Conservation (phyloP, 169 alveolate genomes). For the Eimeria necatrix region DNA sequence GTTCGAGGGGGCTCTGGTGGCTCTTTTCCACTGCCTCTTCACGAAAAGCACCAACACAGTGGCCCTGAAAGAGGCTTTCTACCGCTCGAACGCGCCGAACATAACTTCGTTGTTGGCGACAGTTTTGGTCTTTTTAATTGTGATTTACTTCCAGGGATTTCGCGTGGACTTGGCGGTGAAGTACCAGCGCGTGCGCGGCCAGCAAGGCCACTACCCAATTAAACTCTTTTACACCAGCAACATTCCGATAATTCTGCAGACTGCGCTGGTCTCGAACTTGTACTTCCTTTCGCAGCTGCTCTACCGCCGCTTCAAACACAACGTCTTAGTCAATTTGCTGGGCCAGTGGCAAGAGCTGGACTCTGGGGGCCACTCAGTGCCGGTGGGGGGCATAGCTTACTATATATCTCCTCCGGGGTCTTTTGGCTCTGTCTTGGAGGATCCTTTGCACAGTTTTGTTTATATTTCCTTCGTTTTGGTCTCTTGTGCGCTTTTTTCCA, state of each 20-base stretch:
- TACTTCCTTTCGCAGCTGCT: slow-evolving; percentile 99
- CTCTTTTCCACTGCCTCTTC: slow-evolving; percentile 98
- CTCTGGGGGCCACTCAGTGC: slow-evolving; percentile 97
- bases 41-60: slow-evolving; percentile 94
- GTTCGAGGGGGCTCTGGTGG: slow-evolving; percentile 99
- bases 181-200: slow-evolving; percentile 98
- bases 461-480: slow-evolving; percentile 98
- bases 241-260: slow-evolving; percentile 99
- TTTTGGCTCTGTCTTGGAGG: slow-evolving; percentile 94
- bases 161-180: slow-evolving; percentile 98
- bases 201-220: slow-evolving; percentile 98
- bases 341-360: slow-evolving; percentile 98
- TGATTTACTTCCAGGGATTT: slow-evolving; percentile 99
- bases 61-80: slow-evolving; percentile 97
- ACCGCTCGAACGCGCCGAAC: slow-evolving; percentile 99
- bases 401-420: slow-evolving; percentile 99
- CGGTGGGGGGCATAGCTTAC: slow-evolving; percentile 99
- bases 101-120: slow-evolving; percentile 98
- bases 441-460: slow-evolving; percentile 98
- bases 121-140: slow-evolving; percentile 97
- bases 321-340: slow-evolving; percentile 94
- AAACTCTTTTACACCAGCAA: slow-evolving; percentile 99
- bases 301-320: slow-evolving; percentile 97
- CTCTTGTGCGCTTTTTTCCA: slow-evolving; percentile 99
- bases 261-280: slow-evolving; percentile 98